These are phyloP conservation scores for Nevesoporus exiguus DNA, from an alignment of 768 basidiomycete species.

Conservation along the genomic window DNA sequence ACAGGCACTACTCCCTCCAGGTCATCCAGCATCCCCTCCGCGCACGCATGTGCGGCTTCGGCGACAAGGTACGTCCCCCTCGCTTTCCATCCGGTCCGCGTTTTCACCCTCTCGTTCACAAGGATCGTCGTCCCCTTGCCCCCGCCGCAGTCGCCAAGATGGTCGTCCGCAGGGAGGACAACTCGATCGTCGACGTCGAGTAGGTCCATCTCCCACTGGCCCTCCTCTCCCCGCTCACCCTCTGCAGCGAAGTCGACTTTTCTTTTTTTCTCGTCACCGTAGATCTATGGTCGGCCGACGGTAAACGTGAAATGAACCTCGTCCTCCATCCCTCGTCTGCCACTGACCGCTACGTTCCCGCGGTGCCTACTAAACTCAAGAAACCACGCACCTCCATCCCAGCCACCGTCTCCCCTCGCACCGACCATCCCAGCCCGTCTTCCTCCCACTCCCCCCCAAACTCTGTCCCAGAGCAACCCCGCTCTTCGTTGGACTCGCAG, in stretches of 20 bases:
- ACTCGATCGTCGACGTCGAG: constrained; percentile 71
- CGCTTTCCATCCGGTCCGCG: constrained; percentile 7
- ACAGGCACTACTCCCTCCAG: constrained; percentile 80
- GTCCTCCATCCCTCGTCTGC: constrained; percentile 82
- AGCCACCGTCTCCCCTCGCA: constrained; percentile 30
- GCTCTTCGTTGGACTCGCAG: constrained; percentile 40
- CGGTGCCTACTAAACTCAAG: constrained; percentile 35
- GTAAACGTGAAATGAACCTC: constrained; percentile 80
- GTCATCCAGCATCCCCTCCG: constrained; percentile 86
- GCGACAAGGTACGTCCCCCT: constrained; percentile 71
- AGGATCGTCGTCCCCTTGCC: constrained; percentile 91
- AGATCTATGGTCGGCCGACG: constrained; percentile 89
- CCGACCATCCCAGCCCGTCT: constrained; percentile 44
- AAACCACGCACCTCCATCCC: constrained; percentile 34
- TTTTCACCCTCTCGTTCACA: constrained; percentile 13
- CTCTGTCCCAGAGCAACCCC: constrained; percentile 39
- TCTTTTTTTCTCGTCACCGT: constrained; percentile 89
- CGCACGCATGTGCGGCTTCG: constrained; percentile 95
- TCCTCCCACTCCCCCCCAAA: constrained; percentile 46
- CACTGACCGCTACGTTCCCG: constrained; percentile 63
- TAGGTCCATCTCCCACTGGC: constrained; percentile 37
- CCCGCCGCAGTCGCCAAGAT: constrained; percentile 89
- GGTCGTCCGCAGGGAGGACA: constrained; percentile 65
- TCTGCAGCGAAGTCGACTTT: constrained; percentile 70
- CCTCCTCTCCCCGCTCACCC: constrained; percentile 3